Conservation (phyloP, 139 green algal species). For the Deuterostichococcus epilithicus region DNA sequence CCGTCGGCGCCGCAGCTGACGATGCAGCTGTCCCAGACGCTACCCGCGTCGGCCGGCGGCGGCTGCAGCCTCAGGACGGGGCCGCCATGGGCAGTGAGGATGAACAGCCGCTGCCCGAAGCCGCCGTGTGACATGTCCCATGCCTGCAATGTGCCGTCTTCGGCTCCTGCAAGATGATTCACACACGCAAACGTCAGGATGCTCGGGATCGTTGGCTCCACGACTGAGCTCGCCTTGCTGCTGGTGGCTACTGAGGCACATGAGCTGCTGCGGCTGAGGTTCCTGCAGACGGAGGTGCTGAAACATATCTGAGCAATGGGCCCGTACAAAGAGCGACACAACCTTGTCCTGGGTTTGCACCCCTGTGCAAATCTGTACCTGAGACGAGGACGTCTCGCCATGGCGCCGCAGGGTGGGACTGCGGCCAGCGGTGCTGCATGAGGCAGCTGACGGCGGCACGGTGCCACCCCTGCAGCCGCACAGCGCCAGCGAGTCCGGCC, state of each 20-base stretch:
- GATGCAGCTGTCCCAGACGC: not conserved
- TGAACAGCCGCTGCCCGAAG: not conserved
- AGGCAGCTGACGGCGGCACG: not conserved
- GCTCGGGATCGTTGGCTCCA: no score
- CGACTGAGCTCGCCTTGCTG: no score
- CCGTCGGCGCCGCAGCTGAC: not conserved
- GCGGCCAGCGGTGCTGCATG: not conserved
- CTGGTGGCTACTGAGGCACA: no score
- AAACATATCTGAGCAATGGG: no score
- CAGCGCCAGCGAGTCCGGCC: no score
- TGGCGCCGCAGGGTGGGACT: not conserved
- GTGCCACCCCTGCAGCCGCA: not conserved
- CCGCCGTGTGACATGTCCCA: not conserved
- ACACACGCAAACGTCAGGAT: no score
- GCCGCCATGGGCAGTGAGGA: not conserved
- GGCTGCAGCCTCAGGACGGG: not conserved
- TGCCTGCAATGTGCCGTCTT: not conserved
- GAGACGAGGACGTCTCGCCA: not conserved
- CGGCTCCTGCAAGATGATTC: not conserved
- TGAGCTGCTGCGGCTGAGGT: no score
- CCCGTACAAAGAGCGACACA: no score
- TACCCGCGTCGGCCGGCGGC: not conserved
- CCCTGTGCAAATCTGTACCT: no score
- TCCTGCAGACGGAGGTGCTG: no score
- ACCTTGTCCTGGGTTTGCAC: no score